Percentiles rank a stretch among this genome's conserved stretches.
phyloP scores from a whole-genome alignment of 2,329 filamentous ascomycete species.

The Camptophora hylomeconis region DNA sequence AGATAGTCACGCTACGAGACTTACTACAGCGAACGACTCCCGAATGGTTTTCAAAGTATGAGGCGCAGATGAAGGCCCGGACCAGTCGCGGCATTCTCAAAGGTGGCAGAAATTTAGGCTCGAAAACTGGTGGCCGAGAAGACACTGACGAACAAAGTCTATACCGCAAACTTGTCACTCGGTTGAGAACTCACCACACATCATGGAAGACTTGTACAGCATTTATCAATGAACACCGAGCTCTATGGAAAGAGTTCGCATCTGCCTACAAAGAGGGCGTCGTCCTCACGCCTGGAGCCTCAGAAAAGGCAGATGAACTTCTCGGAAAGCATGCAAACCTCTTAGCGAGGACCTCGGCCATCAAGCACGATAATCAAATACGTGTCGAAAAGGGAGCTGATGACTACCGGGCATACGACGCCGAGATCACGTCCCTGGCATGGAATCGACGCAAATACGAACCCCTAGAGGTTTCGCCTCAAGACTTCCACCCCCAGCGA shows the following conservation, averaged over 20 bases:
- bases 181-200: conserved; percentile 2
- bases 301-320: too few species aligned
- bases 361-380: conserved; percentile 7
- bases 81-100: background rate
- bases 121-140: background rate
- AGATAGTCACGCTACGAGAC: background rate
- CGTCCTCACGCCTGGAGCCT: too few species aligned
- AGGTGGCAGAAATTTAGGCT: background rate
- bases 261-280: background rate
- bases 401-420: conserved; percentile 13
- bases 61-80: background rate
- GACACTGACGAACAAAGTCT: conserved; percentile 1
- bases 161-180: conserved; percentile 1
- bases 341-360: too few species aligned
- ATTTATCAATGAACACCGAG: conserved; percentile 2
- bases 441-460: conserved; percentile 14
- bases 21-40: too few species aligned
- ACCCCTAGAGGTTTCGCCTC: conserved; percentile 11
- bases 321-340: too few species aligned
- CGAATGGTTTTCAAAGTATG: background rate
- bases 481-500: conserved; percentile 11
- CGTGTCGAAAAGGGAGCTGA: conserved; percentile 14
- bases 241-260: background rate
- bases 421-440: conserved; percentile 8
- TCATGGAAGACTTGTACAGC: background rate